phyloP scores from a whole-genome alignment of 1,139 yeast species.

The Yamadazyma spencermartinsiae region DNA sequence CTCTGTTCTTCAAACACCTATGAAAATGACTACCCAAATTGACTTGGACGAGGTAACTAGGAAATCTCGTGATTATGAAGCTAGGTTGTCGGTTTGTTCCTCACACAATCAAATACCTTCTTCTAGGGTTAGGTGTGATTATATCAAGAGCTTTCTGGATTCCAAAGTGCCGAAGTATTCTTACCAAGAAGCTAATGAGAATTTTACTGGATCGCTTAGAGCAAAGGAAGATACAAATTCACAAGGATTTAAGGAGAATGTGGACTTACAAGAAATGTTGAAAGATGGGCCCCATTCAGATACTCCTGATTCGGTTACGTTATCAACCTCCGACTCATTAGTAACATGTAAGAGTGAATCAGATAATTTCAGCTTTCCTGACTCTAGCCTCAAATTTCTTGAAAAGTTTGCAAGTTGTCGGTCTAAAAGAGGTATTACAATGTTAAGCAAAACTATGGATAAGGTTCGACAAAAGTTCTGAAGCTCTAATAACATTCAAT shows the following conservation, averaged over 20 bases:
- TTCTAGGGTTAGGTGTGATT: too few relatives aligned
- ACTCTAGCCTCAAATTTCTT: neutral
- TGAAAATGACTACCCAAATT: conserved; percentile 10
- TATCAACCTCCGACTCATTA: neutral
- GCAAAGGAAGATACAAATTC: too few relatives aligned
- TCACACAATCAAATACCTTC: too few relatives aligned
- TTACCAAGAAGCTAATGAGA: too few relatives aligned
- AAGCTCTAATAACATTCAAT: neutral
- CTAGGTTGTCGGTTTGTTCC: conserved; percentile 8
- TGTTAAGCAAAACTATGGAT: neutral
- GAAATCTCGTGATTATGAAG: conserved; percentile 13
- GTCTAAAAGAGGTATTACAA: neutral
- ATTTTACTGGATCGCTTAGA: too few relatives aligned
- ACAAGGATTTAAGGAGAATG: neutral
- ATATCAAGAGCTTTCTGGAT: neutral
- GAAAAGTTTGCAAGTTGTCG: neutral
- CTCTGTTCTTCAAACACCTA: neutral
- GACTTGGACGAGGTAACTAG: conserved; percentile 22
- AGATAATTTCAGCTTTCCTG: neutral
- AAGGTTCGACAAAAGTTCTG: neutral
- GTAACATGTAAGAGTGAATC: neutral
- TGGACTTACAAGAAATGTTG: neutral
- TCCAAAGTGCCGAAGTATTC: too few relatives aligned
- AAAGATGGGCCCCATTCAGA: neutral
- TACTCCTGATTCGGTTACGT: neutral